phyloP scores from a whole-genome alignment of 2,329 filamentous ascomycete genomes.

The Helotiales sp. region DNA sequence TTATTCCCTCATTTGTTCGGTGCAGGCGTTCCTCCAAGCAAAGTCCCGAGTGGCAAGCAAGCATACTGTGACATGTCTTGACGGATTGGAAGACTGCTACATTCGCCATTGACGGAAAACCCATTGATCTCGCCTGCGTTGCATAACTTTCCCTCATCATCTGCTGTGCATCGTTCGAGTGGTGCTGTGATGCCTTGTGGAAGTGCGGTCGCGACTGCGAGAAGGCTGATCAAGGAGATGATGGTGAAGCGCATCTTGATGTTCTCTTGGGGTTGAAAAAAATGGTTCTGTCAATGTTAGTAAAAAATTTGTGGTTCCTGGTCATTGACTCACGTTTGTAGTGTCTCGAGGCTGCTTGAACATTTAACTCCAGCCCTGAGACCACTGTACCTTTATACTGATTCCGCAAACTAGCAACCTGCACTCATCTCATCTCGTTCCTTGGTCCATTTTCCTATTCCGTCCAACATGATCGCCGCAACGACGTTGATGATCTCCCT shows the following conservation, averaged over 20 bases:
- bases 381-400: too few species aligned
- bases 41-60: conserved; percentile 2
- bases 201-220: conserved; percentile 4
- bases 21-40: background rate
- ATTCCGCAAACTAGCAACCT: too few species aligned
- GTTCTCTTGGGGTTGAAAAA: background rate
- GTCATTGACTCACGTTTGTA: too few species aligned
- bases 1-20: background rate
- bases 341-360: too few species aligned
- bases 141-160: conserved; percentile 3
- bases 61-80: background rate
- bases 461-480: background rate
- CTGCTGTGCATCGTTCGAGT: conserved; percentile 6
- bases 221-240: conserved; percentile 1
- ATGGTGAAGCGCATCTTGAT: conserved; percentile 2
- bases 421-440: too few species aligned
- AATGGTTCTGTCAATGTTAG: background rate
- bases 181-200: conserved; percentile 7
- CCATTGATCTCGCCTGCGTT: conserved; percentile 14
- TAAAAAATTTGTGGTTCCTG: too few species aligned
- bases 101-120: background rate
- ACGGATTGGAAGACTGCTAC: background rate
- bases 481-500: background rate
- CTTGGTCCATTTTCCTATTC: background rate
- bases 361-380: too few species aligned